phyloP scores from a whole-genome alignment of 345 rosid species.

The Moringa oleifera region DNA sequence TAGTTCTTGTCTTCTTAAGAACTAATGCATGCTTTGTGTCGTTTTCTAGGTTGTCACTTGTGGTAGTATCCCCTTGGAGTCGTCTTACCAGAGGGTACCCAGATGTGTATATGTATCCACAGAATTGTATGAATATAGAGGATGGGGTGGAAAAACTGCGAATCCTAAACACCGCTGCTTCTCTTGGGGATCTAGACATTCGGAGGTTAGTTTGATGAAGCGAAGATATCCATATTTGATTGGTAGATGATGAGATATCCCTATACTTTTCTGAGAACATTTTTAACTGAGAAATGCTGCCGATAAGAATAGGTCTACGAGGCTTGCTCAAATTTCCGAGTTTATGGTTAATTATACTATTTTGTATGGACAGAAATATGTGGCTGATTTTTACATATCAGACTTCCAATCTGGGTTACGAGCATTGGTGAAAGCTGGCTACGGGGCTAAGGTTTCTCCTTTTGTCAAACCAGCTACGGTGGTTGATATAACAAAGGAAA shows the following conservation, averaged over 20 bases:
- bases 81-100: slow-evolving; percentile 73
- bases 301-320: background rate
- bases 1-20: slow-evolving; percentile 1
- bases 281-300: background rate
- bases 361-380: slow-evolving; percentile 58
- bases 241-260: background rate
- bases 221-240: background rate
- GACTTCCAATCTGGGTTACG: slow-evolving; percentile 91
- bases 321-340: background rate
- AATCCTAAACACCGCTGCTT: slow-evolving; percentile 69
- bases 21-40: background rate
- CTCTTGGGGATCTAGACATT: slow-evolving; percentile 85
- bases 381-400: slow-evolving; percentile 87
- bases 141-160: slow-evolving; percentile 70
- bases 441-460: slow-evolving; percentile 85
- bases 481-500: slow-evolving; percentile 55
- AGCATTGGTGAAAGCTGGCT: slow-evolving; percentile 88
- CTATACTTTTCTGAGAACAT: no score
- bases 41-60: slow-evolving; percentile 82
- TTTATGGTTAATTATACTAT: background rate
- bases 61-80: slow-evolving; percentile 84
- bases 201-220: slow-evolving; percentile 51
- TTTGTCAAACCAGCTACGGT: slow-evolving; percentile 66
- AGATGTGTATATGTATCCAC: slow-evolving; percentile 85
- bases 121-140: slow-evolving; percentile 71